A percentile compares a stretch with the other conserved stretches of the same genome.
Conservation (phyloP, 2,329 filamentous ascomycete species). For the Allantophomopsis cytisporea region DNA sequence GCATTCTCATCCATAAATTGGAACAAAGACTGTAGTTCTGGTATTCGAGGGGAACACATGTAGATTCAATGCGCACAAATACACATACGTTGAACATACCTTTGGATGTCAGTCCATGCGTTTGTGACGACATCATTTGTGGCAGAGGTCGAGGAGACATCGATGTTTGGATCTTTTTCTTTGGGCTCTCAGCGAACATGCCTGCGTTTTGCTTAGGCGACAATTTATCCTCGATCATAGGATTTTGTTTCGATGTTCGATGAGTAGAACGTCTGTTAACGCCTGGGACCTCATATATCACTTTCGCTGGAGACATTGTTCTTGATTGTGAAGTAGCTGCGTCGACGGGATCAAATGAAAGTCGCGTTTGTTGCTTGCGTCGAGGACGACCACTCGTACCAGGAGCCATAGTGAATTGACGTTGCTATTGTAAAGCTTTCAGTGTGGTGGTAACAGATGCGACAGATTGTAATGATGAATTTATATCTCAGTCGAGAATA, state of each 20-base stretch:
- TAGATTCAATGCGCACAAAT: not conserved
- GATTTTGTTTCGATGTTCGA: not conserved
- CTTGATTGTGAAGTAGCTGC: not conserved
- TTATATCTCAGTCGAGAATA: no score
- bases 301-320: not conserved
- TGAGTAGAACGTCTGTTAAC: not conserved
- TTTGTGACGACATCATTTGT: not conserved
- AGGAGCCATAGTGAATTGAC: not conserved
- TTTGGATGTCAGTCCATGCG: not conserved
- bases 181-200: not conserved
- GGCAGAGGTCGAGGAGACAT: not conserved
- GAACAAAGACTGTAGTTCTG: not conserved
- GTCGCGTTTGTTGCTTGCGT: not conserved
- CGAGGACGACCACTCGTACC: not conserved
- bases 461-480: no score
- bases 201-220: not conserved
- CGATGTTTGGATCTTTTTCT: not conserved
- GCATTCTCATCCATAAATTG: not conserved
- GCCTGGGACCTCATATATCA: not conserved
- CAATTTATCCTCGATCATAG: not conserved
- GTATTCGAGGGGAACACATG: not conserved
- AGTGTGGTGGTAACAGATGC: no score
- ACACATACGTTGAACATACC: not conserved
- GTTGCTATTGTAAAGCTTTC: no score
- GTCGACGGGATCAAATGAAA: not conserved